These are phyloP conservation scores for Atkinsonella texensis DNA, from an alignment of 2,329 filamentous ascomycete genomes.

Conservation along the genomic window DNA sequence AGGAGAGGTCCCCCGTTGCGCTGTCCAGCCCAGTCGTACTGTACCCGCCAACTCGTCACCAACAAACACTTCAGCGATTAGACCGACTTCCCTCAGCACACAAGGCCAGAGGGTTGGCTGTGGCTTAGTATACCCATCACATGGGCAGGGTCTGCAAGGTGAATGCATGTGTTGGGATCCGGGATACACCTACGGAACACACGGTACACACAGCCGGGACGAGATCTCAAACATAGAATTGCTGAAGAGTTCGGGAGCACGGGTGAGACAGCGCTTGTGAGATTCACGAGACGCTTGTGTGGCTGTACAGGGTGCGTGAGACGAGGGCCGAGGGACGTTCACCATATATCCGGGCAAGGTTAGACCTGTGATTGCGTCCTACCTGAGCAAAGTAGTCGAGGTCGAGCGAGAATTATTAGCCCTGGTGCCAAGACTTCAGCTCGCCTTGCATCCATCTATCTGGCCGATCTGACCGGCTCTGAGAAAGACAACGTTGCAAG, in stretches of 20 bases:
- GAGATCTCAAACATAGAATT: not conserved
- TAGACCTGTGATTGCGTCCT: not conserved
- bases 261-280: not conserved
- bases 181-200: too few relatives aligned
- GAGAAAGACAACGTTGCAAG: too few relatives aligned
- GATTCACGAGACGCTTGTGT: not conserved
- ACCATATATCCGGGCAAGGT: not conserved
- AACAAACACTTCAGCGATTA: too few relatives aligned
- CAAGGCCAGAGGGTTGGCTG: not conserved
- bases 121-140: not conserved
- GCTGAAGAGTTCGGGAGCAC: not conserved
- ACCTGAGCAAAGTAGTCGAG: not conserved
- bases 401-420: not conserved
- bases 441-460: not conserved
- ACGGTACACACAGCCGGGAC: too few relatives aligned
- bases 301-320: conserved; percentile 6
- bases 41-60: too few relatives aligned
- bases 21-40: too few relatives aligned
- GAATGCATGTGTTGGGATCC: too few relatives aligned
- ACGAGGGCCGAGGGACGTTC: conserved; percentile 5
- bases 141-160: too few relatives aligned
- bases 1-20: too few relatives aligned
- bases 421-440: not conserved
- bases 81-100: too few relatives aligned
- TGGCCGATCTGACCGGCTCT: not conserved